These are phyloP conservation scores for Pseudozyma pruni DNA, from an alignment of 1,284 basidiomycete genomes.

Conservation along the genomic window DNA sequence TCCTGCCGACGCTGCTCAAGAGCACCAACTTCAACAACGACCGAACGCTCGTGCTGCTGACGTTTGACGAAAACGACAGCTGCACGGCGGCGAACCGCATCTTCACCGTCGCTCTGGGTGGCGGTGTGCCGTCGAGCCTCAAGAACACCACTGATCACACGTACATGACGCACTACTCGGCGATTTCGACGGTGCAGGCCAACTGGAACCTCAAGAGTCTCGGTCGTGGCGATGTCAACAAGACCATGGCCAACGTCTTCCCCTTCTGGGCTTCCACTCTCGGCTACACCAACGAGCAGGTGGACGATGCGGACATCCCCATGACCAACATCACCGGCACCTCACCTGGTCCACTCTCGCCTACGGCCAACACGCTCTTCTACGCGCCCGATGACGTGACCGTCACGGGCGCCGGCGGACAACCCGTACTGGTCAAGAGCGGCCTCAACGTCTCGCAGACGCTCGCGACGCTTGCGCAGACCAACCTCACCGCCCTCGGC, in stretches of 20 bases:
- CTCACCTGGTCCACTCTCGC: conserved; percentile 60
- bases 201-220: conserved; percentile 71
- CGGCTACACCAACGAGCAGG: conserved; percentile 58
- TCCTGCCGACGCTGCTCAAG: conserved; percentile 73
- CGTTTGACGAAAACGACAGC: conserved; percentile 74
- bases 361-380: conserved; percentile 58
- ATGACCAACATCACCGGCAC: conserved; percentile 67
- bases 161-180: conserved; percentile 75
- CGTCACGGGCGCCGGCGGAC: conserved; percentile 64
- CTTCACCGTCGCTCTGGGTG: conserved; percentile 53
- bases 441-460: conserved; percentile 55
- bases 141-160: conserved; percentile 48
- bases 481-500: conserved; percentile 55
- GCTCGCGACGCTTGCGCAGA: conserved; percentile 18
- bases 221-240: conserved; percentile 57
- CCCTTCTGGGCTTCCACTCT: conserved; percentile 70
- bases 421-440: conserved; percentile 54
- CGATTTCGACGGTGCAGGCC: conserved; percentile 74
- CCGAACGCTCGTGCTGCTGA: conserved; percentile 73
- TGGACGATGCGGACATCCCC: conserved; percentile 46
- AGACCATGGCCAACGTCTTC: conserved; percentile 71
- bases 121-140: conserved; percentile 39
- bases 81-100: conserved; percentile 66
- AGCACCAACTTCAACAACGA: conserved; percentile 72
- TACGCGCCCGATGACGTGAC: conserved; percentile 62